Evolutionary conservation across 106 monocot species (phyloP).

Genomic region (Dioscorea dumetorum): DNA sequence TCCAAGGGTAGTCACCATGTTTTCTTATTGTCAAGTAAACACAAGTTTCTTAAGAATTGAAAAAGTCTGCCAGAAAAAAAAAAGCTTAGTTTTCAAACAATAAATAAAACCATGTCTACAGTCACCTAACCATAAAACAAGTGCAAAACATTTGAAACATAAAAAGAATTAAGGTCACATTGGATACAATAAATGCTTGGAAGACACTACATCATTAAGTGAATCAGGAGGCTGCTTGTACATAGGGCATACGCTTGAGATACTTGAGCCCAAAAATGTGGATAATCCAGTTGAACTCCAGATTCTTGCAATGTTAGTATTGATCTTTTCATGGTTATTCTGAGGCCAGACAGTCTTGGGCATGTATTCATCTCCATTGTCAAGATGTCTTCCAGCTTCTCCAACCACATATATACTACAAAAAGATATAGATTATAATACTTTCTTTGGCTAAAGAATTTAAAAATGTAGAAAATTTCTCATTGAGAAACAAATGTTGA

Average conservation of each 20-base stretch:
- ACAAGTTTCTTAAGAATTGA: background rate
- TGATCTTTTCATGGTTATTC: background rate
- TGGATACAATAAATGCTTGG: conserved; percentile 73
- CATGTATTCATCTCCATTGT: conserved; percentile 14
- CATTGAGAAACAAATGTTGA: no score
- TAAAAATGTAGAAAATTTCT: no score
- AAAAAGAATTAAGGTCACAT: background rate
- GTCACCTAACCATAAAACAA: no score
- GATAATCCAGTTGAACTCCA: conserved; percentile 17
- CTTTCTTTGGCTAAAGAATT: no score
- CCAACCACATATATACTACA: conserved; percentile 39
- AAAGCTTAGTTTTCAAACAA: no score
- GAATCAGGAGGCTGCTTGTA: conserved; percentile 11
- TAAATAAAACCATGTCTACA: no score
- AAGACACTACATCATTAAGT: conserved; percentile 12
- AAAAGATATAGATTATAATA: background rate
- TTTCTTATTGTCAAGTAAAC: conserved; percentile 40
- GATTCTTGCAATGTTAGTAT: conserved; percentile 22
- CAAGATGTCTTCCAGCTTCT: conserved; percentile 13
- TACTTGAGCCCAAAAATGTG: conserved; percentile 22
- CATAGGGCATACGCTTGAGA: conserved; percentile 52
- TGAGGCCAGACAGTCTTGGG: conserved; percentile 36
- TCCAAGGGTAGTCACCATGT: conserved; percentile 89
- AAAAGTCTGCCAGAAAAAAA: background rate
- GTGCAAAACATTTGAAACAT: no score